These are phyloP conservation scores for Cladosporium cucumerinum DNA, from an alignment of 2,329 filamentous ascomycete species.

Conservation along the genomic window DNA sequence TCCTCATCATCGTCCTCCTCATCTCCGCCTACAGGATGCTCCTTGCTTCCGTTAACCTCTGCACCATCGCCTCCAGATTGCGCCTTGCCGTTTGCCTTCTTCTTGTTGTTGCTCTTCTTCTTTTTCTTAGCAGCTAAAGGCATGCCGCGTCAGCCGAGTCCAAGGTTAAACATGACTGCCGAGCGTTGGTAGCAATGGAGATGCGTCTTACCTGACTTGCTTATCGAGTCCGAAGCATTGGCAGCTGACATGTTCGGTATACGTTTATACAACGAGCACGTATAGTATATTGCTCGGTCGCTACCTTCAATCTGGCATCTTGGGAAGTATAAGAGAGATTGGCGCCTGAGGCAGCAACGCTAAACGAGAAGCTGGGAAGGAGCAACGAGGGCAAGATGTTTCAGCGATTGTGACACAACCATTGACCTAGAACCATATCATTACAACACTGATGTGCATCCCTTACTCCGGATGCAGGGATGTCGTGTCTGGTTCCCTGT, in stretches of 20 bases:
- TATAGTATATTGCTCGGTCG: background rate
- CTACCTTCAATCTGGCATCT: background rate
- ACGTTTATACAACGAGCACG: background rate
- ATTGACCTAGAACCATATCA: too few species aligned
- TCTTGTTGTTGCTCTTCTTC: slow-evolving; percentile 56
- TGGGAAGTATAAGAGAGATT: background rate
- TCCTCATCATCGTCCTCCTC: slow-evolving; percentile 42
- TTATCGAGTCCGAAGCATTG: slow-evolving; percentile 17
- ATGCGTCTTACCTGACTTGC: slow-evolving; percentile 21
- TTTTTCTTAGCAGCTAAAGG: slow-evolving; percentile 39
- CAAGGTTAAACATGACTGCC: background rate
- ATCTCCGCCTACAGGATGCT: slow-evolving; percentile 36
- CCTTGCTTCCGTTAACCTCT: slow-evolving; percentile 35
- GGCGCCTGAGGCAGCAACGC: background rate
- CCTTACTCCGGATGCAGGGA: background rate
- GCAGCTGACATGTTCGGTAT: slow-evolving; percentile 19
- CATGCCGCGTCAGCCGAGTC: slow-evolving; percentile 22
- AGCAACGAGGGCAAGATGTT: background rate
- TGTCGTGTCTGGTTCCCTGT: background rate
- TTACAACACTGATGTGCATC: too few species aligned
- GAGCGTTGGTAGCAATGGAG: background rate
- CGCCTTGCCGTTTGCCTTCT: slow-evolving; percentile 49
- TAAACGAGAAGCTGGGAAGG: background rate
- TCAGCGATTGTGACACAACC: background rate
- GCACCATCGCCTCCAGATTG: slow-evolving; percentile 38